Percentiles rank a stretch among this genome's conserved stretches.
These are phyloP conservation scores for Zizania palustris DNA, from an alignment of 202 grass and related monocot genomes.

Conservation along the genomic window DNA sequence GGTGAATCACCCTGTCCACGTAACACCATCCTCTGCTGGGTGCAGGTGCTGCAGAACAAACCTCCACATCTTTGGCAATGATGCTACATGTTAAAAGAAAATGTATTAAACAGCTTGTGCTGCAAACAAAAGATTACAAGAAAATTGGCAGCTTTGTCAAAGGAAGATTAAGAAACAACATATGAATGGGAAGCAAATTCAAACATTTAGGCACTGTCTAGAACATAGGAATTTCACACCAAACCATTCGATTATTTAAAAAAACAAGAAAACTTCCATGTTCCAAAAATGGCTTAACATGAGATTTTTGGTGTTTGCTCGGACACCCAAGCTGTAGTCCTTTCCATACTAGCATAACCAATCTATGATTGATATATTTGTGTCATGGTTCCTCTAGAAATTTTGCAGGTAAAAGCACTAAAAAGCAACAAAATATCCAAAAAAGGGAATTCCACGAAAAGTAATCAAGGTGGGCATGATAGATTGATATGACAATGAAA, in stretches of 20 bases:
- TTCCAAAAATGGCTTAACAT: neutral
- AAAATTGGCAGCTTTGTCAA: neutral
- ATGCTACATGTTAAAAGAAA: slow-evolving; percentile 58
- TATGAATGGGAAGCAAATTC: neutral
- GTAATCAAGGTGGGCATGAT: neutral
- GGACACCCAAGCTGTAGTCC: too few species aligned
- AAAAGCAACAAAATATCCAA: neutral
- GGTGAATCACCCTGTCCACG: slow-evolving; percentile 86
- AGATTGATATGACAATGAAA: neutral
- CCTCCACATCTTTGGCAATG: slow-evolving; percentile 94
- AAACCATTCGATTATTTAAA: too few species aligned
- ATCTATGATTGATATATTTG: slow-evolving; percentile 4
- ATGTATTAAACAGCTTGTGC: slow-evolving; percentile 13
- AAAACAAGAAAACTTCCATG: too few species aligned
- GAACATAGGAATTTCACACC: too few species aligned
- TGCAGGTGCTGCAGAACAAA: slow-evolving; percentile 87
- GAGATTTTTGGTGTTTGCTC: too few species aligned
- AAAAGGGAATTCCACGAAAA: slow-evolving; percentile 2
- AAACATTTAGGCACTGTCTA: neutral
- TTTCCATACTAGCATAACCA: too few species aligned
- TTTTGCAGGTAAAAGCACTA: slow-evolving; percentile 2
- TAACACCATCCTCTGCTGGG: slow-evolving; percentile 85
- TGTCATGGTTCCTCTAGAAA: neutral
- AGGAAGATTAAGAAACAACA: slow-evolving; percentile 24
- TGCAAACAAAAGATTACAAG: slow-evolving; percentile 22